phyloP scores from a whole-genome alignment of 352 stramenopile genomes.

The Phytopythium chamaehyphon region DNA sequence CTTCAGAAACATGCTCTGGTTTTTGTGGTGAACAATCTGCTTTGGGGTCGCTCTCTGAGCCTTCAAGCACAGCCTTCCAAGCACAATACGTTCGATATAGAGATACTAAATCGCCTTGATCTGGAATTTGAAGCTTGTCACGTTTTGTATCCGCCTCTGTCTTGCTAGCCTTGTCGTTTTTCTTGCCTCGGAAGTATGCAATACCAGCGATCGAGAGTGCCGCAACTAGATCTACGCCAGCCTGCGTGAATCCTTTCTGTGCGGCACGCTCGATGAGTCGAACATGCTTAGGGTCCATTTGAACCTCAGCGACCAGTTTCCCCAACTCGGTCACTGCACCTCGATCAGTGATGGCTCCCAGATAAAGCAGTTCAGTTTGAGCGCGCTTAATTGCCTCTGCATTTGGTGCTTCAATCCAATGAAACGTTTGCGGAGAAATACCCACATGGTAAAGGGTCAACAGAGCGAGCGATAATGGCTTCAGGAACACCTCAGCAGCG shows the following conservation, averaged over 20 bases:
- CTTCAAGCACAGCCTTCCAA: constrained; percentile 13
- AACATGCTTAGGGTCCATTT: not conserved
- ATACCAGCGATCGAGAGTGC: constrained; percentile 15
- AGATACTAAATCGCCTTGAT: constrained; percentile 18
- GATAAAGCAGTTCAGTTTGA: constrained; percentile 12
- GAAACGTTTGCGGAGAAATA: not conserved
- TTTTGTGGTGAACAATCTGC: too few relatives aligned
- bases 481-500: constrained; percentile 17
- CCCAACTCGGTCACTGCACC: not conserved
- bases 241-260: constrained; percentile 1
- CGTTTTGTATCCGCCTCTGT: constrained; percentile 10
- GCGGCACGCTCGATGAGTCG: not conserved
- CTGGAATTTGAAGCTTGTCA: constrained; percentile 8
- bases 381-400: constrained; percentile 11
- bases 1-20: too few relatives aligned
- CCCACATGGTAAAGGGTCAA: constrained; percentile 3
- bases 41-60: too few relatives aligned
- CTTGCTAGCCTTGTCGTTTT: constrained; percentile 18
- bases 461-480: constrained; percentile 17
- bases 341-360: constrained; percentile 9
- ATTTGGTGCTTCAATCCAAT: constrained; percentile 18
- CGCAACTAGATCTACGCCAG: constrained; percentile 14
- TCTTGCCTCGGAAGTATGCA: constrained; percentile 12
- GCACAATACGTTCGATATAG: constrained; percentile 14
- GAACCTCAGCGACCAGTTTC: not conserved